Conservation (phyloP, 2,329 filamentous ascomycete species). For the Verticillium albo-atrum region DNA sequence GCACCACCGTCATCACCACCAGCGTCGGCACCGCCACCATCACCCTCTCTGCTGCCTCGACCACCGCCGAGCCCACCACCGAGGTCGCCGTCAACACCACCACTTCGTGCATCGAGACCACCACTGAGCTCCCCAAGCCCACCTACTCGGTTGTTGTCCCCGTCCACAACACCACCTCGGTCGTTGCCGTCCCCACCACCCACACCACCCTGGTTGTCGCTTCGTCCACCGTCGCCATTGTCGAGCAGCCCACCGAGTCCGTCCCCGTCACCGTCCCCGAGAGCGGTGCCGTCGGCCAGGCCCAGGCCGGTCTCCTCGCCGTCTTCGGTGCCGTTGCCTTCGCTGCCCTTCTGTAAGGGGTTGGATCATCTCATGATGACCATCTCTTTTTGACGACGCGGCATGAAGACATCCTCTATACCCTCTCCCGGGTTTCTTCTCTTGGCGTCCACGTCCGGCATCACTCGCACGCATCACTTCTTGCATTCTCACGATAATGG, state of each 20-base stretch:
- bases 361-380: neutral
- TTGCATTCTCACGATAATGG: neutral
- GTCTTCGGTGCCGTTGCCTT: constrained; percentile 12
- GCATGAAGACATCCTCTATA: neutral
- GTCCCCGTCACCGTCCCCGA: constrained; percentile 1
- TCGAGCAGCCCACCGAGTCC: neutral
- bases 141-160: constrained; percentile 14
- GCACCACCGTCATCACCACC: constrained; percentile 19
- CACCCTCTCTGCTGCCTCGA: constrained; percentile 16
- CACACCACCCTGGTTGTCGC: constrained; percentile 1
- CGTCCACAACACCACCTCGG: constrained; percentile 10
- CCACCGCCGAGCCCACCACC: constrained; percentile 14
- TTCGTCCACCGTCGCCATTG: constrained; percentile 1
- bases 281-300: constrained; percentile 6
- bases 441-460: neutral
- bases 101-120: constrained; percentile 16
- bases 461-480: neutral
- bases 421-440: neutral
- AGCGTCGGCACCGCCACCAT: constrained; percentile 24
- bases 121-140: constrained; percentile 15
- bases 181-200: constrained; percentile 1
- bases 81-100: constrained; percentile 7
- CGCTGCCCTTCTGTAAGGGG: constrained; percentile 10
- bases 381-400: neutral
- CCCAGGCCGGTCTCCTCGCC: constrained; percentile 11